phyloP scores from a whole-genome alignment of 176 grass and related monocot genomes.

The Aegilops bicornis region DNA sequence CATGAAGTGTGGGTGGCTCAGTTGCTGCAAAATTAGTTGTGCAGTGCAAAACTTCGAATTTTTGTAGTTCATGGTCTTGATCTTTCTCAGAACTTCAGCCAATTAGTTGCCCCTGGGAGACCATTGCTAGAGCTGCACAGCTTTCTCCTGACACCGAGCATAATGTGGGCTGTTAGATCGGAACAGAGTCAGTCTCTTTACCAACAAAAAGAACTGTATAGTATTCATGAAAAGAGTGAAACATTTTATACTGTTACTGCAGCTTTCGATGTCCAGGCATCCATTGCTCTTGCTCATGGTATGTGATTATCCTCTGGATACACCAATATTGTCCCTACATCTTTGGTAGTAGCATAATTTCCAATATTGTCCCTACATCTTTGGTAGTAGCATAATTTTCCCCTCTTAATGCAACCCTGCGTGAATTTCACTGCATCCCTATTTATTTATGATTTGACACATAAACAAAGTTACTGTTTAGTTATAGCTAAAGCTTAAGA shows the following conservation, averaged over 20 bases:
- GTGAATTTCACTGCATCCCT: background rate
- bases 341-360: background rate
- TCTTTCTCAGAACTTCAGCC: background rate
- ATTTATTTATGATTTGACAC: slow-evolving; percentile 10
- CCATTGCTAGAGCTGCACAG: background rate
- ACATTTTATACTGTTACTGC: slow-evolving; percentile 24
- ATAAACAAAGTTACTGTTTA: background rate
- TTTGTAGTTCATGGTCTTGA: background rate
- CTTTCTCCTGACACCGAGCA: slow-evolving; percentile 7
- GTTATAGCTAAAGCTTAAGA: background rate
- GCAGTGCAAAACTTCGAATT: background rate
- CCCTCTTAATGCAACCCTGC: background rate
- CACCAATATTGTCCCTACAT: background rate
- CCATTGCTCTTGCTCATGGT: slow-evolving; percentile 12
- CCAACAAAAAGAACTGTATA: slow-evolving; percentile 24
- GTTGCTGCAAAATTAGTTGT: background rate
- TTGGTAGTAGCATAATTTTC: too few relatives aligned
- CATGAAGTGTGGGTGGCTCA: background rate
- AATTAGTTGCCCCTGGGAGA: background rate
- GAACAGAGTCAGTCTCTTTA: slow-evolving; percentile 36
- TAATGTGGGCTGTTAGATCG: slow-evolving; percentile 36
- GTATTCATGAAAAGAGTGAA: slow-evolving; percentile 9
- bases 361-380: background rate
- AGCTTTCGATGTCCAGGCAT: slow-evolving; percentile 41
- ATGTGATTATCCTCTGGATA: slow-evolving; percentile 19